Evolutionary conservation across 2,329 filamentous ascomycete genomes (phyloP).

Genomic region (Truncatella angustata): DNA sequence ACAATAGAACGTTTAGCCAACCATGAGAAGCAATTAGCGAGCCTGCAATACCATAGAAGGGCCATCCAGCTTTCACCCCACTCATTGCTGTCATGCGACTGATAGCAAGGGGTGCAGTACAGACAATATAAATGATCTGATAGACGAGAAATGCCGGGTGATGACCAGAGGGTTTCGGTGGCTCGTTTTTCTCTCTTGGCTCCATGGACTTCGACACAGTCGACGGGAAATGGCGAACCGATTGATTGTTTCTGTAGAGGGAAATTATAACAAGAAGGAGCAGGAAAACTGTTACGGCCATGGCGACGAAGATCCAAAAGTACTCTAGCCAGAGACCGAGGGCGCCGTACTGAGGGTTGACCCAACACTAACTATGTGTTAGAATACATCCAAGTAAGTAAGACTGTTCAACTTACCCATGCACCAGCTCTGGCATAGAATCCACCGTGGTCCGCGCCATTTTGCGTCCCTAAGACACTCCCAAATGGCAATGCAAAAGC

Average conservation of each 20-base stretch:
- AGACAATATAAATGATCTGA: conserved; percentile 8
- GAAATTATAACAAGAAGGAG: background rate
- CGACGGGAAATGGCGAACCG: background rate
- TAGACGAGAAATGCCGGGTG: conserved; percentile 7
- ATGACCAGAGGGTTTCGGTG: conserved; percentile 7
- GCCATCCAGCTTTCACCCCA: background rate
- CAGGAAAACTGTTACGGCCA: background rate
- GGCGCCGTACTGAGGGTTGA: background rate
- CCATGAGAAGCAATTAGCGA: conserved; percentile 6
- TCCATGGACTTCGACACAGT: background rate
- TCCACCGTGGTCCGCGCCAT: conserved; percentile 2
- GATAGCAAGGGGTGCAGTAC: background rate
- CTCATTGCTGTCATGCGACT: conserved; percentile 2
- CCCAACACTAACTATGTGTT: conserved; percentile 6
- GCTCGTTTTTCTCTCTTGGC: background rate
- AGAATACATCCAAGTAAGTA: background rate
- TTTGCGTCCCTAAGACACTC: background rate
- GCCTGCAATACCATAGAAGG: background rate
- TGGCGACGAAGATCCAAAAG: conserved; percentile 7
- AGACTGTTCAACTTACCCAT: background rate
- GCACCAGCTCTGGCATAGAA: conserved; percentile 4
- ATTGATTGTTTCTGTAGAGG: conserved; percentile 2
- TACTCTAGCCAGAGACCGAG: background rate
- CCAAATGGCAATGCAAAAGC: background rate
- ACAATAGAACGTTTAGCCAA: conserved; percentile 7